These are phyloP conservation scores for Apiotrichum porosum DNA, from an alignment of 1,284 basidiomycete species.

Conservation along the genomic window DNA sequence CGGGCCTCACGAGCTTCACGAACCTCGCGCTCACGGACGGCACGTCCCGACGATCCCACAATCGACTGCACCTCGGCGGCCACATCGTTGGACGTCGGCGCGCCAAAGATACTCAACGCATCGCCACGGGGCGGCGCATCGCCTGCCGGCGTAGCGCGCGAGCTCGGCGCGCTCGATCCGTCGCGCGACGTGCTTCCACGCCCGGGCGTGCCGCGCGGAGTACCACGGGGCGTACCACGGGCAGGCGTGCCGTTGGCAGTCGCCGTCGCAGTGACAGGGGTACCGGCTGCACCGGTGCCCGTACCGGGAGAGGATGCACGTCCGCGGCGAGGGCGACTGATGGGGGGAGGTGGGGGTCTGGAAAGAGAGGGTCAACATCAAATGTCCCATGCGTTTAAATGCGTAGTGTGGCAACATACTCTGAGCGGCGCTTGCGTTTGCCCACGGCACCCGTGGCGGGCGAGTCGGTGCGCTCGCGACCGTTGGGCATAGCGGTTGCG, in stretches of 20 bases:
- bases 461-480: conserved; percentile 1
- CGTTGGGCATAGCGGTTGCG: not conserved
- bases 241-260: no score
- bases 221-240: no score
- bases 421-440: conserved; percentile 19
- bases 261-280: not conserved
- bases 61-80: conserved; percentile 18
- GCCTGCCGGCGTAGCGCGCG: conserved; percentile 9
- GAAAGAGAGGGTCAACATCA: not conserved
- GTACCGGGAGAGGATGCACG: conserved; percentile 10
- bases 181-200: conserved; percentile 10
- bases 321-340: conserved; percentile 8
- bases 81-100: conserved; percentile 19
- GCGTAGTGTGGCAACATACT: conserved; percentile 8
- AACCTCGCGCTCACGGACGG: conserved; percentile 7
- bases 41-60: conserved; percentile 8
- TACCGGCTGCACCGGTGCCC: not conserved
- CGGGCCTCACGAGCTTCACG: not conserved
- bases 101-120: conserved; percentile 31
- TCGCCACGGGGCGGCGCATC: conserved; percentile 5
- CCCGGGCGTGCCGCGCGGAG: not conserved
- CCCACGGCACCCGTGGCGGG: conserved; percentile 2
- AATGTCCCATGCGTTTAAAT: no score
- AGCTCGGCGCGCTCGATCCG: conserved; percentile 12
- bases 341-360: conserved; percentile 6